A percentile compares a stretch with the other conserved stretches of the same genome.
phyloP scores from a whole-genome alignment of 495 filamentous ascomycete genomes.

The Podospora pseudoanserina region DNA sequence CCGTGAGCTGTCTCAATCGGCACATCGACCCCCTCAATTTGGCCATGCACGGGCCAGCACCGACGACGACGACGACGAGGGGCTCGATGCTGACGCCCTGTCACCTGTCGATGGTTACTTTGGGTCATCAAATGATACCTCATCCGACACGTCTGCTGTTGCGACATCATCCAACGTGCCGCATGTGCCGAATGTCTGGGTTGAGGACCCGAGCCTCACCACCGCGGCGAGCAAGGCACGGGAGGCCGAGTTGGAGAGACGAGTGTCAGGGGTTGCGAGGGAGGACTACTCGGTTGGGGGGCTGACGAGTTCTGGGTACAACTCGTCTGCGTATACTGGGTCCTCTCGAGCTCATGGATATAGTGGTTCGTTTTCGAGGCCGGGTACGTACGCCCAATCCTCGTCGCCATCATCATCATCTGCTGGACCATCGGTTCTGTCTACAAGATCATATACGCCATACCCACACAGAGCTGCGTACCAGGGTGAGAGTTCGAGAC shows the following conservation, averaged over 20 bases:
- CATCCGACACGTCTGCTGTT: slow-evolving; percentile 1
- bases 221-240: slow-evolving; percentile 39
- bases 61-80: slow-evolving; percentile 13
- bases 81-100: slow-evolving; percentile 30
- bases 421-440: slow-evolving; percentile 22
- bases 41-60: background rate
- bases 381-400: slow-evolving; percentile 26
- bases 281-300: background rate
- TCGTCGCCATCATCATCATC: slow-evolving; percentile 20
- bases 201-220: slow-evolving; percentile 33
- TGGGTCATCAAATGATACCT: background rate
- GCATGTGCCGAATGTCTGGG: slow-evolving; percentile 40
- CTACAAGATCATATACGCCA: slow-evolving; percentile 25
- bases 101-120: slow-evolving; percentile 47
- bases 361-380: slow-evolving; percentile 7
- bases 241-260: slow-evolving; percentile 37
- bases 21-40: background rate
- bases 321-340: background rate
- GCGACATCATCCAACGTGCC: slow-evolving; percentile 35
- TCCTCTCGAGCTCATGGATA: slow-evolving; percentile 8
- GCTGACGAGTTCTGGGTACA: slow-evolving; percentile 9
- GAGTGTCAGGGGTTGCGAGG: background rate
- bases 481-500: slow-evolving; percentile 20
- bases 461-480: slow-evolving; percentile 16
- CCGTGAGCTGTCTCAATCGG: background rate